Conservation (phyloP, 2,329 filamentous ascomycete species). For the Colletotrichum tabaci region DNA sequence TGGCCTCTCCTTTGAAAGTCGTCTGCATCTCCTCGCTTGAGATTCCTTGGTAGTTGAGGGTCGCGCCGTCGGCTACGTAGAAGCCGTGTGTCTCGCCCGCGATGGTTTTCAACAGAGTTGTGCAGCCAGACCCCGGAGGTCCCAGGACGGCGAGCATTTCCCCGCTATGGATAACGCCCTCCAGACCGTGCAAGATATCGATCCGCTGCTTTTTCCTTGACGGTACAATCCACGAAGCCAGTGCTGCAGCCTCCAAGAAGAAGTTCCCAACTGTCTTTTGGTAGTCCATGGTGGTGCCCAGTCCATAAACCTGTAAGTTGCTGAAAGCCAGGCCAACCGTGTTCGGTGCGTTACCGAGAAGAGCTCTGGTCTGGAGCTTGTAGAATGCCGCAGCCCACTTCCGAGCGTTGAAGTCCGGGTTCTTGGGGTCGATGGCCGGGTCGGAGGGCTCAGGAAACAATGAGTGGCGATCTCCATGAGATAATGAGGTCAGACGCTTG, state of each 20-base stretch:
- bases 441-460: constrained; percentile 47
- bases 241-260: constrained; percentile 46
- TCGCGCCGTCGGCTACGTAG: constrained; percentile 46
- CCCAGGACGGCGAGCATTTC: constrained; percentile 73
- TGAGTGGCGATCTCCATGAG: constrained; percentile 39
- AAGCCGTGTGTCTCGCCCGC: constrained; percentile 76
- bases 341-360: constrained; percentile 48
- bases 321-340: constrained; percentile 56
- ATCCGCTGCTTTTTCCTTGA: constrained; percentile 48
- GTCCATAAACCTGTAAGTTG: constrained; percentile 60
- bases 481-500: constrained; percentile 47
- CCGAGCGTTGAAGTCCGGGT: constrained; percentile 56
- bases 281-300: constrained; percentile 58
- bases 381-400: constrained; percentile 61
- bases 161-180: constrained; percentile 66
- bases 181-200: constrained; percentile 65
- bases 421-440: constrained; percentile 55
- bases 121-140: constrained; percentile 70
- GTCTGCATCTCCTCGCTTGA: constrained; percentile 17
- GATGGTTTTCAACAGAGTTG: constrained; percentile 78
- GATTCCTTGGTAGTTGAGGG: constrained; percentile 40
- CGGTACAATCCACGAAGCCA: constrained; percentile 48
- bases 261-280: constrained; percentile 61
- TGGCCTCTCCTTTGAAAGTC: constrained; percentile 69
- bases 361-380: constrained; percentile 44